Evolutionary conservation across 306 rosid species (phyloP), one percentile per base, ranked within the genome.

Genomic region (Quercus gilva): DNA sequence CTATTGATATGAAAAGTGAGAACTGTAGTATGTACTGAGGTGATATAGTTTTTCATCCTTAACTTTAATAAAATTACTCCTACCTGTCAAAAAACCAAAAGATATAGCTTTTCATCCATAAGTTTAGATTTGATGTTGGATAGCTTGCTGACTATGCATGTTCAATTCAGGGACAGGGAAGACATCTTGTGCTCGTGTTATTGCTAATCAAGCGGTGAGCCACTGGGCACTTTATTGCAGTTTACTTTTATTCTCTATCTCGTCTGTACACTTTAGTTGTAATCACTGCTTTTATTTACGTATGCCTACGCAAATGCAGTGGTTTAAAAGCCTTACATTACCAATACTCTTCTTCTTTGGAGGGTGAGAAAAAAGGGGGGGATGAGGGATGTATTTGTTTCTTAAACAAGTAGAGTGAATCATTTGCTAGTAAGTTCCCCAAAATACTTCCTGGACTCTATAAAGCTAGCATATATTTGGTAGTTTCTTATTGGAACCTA

Each of bases 181-280:
- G 83, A 94, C 98, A 69, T 92, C 98, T 33, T 91, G 86, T 87
- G 98, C 98, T 76, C 97, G 97, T 79, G 97, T 92, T 65, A 92
- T 94, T 85, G 97, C 98, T 78, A 89, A 84, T 80, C 97, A 94
- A 83, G 92, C 92, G 76, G 98, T 94, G 83, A 87, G 92, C 69
- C 57, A 41, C 81, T 77, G 43, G 73, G 71, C 77, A 78, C 69
- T 83, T 41, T 5, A n/a, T 41, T 75, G 52, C 53, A 37, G 19
- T 71, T 45, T 58, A 21, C 28, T 26, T 43, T 60, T 76, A 0
- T 41, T 13, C 73, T 81, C 26, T 68, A 81, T 67, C 78, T 55
- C 1, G n/a, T 41, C 9, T 28, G 26, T 71, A 55, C 74, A 70
- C 17, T 21, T 5, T 45, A 33, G 25, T 67, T 67, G 23, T 33